Base-by-base conservation (phyloP, 371 early-diverging fungal genomes). In the Apophysomyces trapeziformis region DNA sequence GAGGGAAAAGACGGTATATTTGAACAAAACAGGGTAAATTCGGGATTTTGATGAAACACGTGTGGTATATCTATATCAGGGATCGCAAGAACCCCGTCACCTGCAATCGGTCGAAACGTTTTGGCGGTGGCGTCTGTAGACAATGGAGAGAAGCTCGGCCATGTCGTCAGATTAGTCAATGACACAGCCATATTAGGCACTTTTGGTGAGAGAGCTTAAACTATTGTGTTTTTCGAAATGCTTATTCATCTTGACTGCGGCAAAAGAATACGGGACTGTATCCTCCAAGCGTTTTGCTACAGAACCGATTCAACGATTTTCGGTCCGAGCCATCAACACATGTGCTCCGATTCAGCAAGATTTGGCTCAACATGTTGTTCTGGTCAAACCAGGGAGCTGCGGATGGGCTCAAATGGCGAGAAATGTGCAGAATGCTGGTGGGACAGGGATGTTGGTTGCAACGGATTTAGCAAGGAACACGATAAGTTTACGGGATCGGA, bases 1-100 rank as follows among this genome's bases (percentile, higher is more conserved):
- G 73, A 73, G 64, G 76, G 76, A 43, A 38, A 61, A 41, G 73
- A 71, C 63, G 75, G 68, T 71, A 68, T 56, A 61, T 62, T 32
- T 41, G n/a, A 46, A 58, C 38, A 65, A 58, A 59, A 38, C 41
- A 38, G 14, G 45, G 54, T 44, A 14, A 35, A 56, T 47, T 63
- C 57, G 63, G 37, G 14, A 38, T 63, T 21, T 36, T 21, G 13
- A 45, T 3, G 16, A n/a, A 50, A 21, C 54, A 50, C 54, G 21
- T 21, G 54, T n/a, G 16, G n/a, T 18, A 21, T 18, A 4, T 18
- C 54, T 26, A 50, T 38, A 44, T n/a, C 26, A 70, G 70, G 70
- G 32, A 62, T 70, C n/a, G 70, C 66, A 39, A 59, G 70, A 32
- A 70, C 66, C 16, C 70, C 66, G 2, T 70, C 70, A 5, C 70